Conservation (phyloP, 768 basidiomycete genomes). For the Sistotremastrum suecicum region DNA sequence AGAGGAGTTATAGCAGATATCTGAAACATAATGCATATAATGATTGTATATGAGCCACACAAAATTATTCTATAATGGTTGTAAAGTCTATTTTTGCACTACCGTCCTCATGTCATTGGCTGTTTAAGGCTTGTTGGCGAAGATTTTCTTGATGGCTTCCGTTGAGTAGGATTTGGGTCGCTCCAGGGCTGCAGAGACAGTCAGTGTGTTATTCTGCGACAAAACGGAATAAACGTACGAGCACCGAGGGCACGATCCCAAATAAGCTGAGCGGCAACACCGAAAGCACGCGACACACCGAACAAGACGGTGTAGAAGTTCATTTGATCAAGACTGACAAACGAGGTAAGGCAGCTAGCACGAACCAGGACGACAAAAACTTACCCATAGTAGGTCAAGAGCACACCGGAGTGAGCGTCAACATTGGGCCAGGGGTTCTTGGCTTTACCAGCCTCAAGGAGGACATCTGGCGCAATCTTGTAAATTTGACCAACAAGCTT, state of each 20-base stretch:
- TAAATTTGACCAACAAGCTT: slow-evolving; percentile 87
- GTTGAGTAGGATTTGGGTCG: slow-evolving; percentile 88
- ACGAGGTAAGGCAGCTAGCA: background rate
- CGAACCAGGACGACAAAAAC: slow-evolving; percentile 1
- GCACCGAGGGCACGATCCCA: slow-evolving; percentile 91
- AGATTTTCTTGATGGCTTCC: slow-evolving; percentile 65
- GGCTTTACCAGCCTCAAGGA: slow-evolving; percentile 83
- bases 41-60: too few relatives aligned
- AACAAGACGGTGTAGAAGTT: slow-evolving; percentile 96
- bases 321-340: slow-evolving; percentile 61
- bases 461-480: slow-evolving; percentile 77
- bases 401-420: slow-evolving; percentile 89
- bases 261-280: slow-evolving; percentile 78
- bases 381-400: slow-evolving; percentile 63
- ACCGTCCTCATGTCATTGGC: too few relatives aligned
- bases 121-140: slow-evolving; percentile 33
- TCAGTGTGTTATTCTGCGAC: background rate
- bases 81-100: too few relatives aligned
- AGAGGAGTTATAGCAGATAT: too few relatives aligned
- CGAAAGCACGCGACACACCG: slow-evolving; percentile 90
- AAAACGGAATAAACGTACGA: slow-evolving; percentile 36
- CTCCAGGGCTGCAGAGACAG: slow-evolving; percentile 46
- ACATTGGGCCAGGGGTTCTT: slow-evolving; percentile 97
- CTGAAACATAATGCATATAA: too few relatives aligned
- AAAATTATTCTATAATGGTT: too few relatives aligned